Evolutionary conservation across 176 grass and related monocot species (phyloP).

Genomic region (Juncus inflexus): DNA sequence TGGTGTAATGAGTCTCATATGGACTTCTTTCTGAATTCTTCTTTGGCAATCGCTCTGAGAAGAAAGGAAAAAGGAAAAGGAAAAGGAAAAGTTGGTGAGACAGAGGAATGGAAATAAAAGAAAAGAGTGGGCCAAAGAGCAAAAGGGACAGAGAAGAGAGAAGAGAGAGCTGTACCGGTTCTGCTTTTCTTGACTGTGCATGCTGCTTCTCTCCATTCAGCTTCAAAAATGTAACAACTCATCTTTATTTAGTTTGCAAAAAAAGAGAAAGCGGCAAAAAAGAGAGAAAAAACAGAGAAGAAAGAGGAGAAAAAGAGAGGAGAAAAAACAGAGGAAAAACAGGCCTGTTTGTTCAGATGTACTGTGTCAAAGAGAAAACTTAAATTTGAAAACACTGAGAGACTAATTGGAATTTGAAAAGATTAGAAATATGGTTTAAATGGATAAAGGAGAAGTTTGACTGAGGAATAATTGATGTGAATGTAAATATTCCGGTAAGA

Average conservation of each 20-base stretch:
- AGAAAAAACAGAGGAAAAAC: conserved; percentile 6
- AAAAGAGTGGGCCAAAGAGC: conserved; percentile 12
- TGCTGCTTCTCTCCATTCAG: conserved; percentile 66
- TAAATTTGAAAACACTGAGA: background rate
- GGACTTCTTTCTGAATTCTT: conserved; percentile 45
- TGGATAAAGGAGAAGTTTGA: conserved; percentile 21
- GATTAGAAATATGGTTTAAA: conserved; percentile 19
- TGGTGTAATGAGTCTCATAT: conserved; percentile 53
- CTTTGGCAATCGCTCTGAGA: conserved; percentile 57
- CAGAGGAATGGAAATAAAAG: conserved; percentile 18
- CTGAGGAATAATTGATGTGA: conserved; percentile 7
- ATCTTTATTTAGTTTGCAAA: conserved; percentile 9
- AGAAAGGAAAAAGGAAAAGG: conserved; percentile 17
- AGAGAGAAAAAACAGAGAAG: conserved; percentile 22
- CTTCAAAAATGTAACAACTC: conserved; percentile 55
- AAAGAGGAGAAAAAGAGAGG: conserved; percentile 10
- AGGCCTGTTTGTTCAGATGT: conserved; percentile 33
- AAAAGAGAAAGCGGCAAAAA: conserved; percentile 17
- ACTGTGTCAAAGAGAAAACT: conserved; percentile 2
- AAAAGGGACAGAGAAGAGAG: conserved; percentile 25
- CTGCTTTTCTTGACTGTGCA: conserved; percentile 84
- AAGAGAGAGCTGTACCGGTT: conserved; percentile 55
- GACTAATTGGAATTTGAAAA: background rate
- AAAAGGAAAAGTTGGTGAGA: conserved; percentile 4
- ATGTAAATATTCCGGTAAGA: background rate